phyloP scores from a whole-genome alignment of 108 stramenopile genomes.

The Cylindrotheca closterium region DNA sequence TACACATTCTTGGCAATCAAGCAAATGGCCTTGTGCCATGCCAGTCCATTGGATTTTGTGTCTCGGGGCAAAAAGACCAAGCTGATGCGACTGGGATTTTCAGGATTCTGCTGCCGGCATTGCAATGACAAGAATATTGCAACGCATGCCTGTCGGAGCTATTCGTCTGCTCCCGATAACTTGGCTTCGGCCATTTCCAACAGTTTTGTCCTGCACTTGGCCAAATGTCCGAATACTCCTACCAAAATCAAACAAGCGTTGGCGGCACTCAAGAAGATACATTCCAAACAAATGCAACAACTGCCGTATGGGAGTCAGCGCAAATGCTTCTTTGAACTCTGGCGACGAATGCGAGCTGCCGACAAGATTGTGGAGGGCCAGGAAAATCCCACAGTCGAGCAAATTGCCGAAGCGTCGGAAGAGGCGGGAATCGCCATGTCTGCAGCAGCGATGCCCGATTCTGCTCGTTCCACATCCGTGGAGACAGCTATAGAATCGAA shows the following conservation, averaged over 20 bases:
- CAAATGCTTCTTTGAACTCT: constrained; percentile 40
- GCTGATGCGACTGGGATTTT: constrained; percentile 48
- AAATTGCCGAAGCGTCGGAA: not conserved
- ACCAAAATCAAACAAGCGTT: constrained; percentile 34
- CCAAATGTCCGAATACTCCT: constrained; percentile 41
- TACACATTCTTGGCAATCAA: constrained; percentile 45
- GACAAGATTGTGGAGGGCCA: constrained; percentile 17
- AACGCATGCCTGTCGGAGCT: constrained; percentile 36
- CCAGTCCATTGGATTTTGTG: constrained; percentile 30
- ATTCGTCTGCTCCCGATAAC: constrained; percentile 49
- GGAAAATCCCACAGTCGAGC: not conserved
- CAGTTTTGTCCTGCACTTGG: constrained; percentile 45
- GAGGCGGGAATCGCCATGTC: not conserved
- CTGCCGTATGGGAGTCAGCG: constrained; percentile 56
- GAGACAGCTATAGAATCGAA: constrained; percentile 5
- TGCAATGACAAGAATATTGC: constrained; percentile 17
- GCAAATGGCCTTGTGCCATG: constrained; percentile 57
- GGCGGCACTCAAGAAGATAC: constrained; percentile 36
- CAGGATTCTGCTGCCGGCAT: constrained; percentile 66
- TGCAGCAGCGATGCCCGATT: not conserved
- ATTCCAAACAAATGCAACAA: constrained; percentile 38
- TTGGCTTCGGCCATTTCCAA: constrained; percentile 44
- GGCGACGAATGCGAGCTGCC: constrained; percentile 41
- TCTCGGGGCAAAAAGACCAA: constrained; percentile 48
- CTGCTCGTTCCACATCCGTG: not conserved